Base-by-base conservation (phyloP, 495 filamentous ascomycete species). In the Venustampulla echinocandica region DNA sequence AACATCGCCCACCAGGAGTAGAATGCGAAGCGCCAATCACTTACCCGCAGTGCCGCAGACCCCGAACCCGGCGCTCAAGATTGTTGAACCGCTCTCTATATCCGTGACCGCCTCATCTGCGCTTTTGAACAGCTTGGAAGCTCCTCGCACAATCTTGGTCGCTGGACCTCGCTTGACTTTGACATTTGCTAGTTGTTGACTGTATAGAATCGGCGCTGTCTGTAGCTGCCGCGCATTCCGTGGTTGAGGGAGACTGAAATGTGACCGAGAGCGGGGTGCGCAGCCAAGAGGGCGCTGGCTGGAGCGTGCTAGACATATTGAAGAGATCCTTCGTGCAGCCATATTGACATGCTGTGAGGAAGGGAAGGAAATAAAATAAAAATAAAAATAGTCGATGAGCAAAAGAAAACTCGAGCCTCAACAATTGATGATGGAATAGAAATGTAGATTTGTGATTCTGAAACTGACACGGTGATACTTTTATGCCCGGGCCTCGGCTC, bases 91-190 rank as follows among this genome's bases (percentile, higher is more conserved):
- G 45, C 74, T 75, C 50, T 73, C 61, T 22, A 82, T 58, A 55
- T 80, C 77, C 3, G 71, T 70, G 10, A 82, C 69, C 0, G 78
- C 78, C n/a, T 75, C 76, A 48, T 80, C 76, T 3, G 75, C 78
- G 39, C 62, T 68, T 14, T 65, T 65, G 58, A 64, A 79, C 2
- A 82, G 45, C 47, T 82, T 80, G 7, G 74, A 77, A 4, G 48
- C 64, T 4, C 63, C 64, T 4, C 70, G 54, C 2, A 59, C 38
- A 32, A 58, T 60, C 25, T 50, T 52, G 0, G 68, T 64, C 0
- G 61, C 46, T 0, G 56, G 18, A 41, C 50, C 50, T 10, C 54
- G 46, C 32, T 53, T 57, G 23, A 35, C 43, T 20, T 27, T 41
- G n/a, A 32, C 42, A 35, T 57, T 57, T 21, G 54, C 44, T 30